Base-by-base conservation (phyloP, 371 early-diverging fungal genomes). In the Haplosporangium sp. region DNA sequence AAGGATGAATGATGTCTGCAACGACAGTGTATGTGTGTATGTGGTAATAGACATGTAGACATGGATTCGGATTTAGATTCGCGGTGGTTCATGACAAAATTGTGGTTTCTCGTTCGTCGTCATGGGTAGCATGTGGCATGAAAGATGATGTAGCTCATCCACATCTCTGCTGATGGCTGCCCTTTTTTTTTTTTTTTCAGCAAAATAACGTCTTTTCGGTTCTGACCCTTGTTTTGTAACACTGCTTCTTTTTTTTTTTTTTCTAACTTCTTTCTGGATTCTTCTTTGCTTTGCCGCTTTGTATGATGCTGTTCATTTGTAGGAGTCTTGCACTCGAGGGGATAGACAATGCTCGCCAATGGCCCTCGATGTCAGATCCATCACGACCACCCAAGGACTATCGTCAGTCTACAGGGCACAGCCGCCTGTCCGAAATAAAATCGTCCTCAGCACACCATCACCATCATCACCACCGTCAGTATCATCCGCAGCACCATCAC, bases 291-390 rank as follows among this genome's bases (percentile, higher is more conserved):
- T 18, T 5, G 13, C 29, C 14, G 51, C 37, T 7, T 40, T 12
- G 14, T 20, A 4, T 12, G 18, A 40, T 38, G 36, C 16, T 12
- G 47, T 45, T 37, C 14, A 10, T 59, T 23, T 42, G 20, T 70
- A 69, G 70, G 54, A 75, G 69, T 45, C 47, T 75, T 53, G 76
- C 76, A 42, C 45, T 70, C 10, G 70, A 75, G 37, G 71, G 70
- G 29, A 70, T 63, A 37, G 70, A 70, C 54, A 70, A 52, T 48
- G 67, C 59, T 21, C 71, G 77, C 37, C 62, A 65, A 38, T 76
- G 71, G 77, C 67, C 74, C 0, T 59, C 67, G 56, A 70, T 70
- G 65, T 60, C 64, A 10, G 64, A 63, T 16, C 13, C n/a, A 14
- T 47, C 65, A 9, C 48, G 51, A 6, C 20, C 51, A 37, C 37